A percentile compares a stretch with the other conserved stretches of the same genome.
These are phyloP conservation scores for Lunularia cruciata DNA, from an alignment of 225 moss, liverwort and hornwort species.

Conservation along the genomic window DNA sequence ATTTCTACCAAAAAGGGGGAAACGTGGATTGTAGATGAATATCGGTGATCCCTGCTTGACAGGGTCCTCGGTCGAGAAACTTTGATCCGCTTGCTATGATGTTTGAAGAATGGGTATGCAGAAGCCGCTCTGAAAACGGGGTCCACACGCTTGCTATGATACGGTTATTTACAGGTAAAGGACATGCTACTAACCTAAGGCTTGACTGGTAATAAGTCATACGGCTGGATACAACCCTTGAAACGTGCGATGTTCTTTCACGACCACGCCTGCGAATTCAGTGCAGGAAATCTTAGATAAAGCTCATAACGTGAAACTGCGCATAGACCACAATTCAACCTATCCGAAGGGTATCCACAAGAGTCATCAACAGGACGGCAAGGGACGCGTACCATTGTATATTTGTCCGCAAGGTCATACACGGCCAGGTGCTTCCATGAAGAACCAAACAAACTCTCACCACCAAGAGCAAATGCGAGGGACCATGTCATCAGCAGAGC, in stretches of 20 bases:
- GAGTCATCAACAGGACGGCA: background rate
- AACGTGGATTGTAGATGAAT: background rate
- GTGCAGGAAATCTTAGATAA: background rate
- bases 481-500: slow-evolving; percentile 68
- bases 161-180: slow-evolving; percentile 6
- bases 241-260: no score
- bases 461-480: slow-evolving; percentile 70
- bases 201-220: no score
- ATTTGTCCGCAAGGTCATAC: slow-evolving; percentile 83
- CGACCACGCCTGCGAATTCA: background rate
- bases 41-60: background rate
- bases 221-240: no score
- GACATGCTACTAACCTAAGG: no score
- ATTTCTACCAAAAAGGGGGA: background rate
- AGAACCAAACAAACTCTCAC: slow-evolving; percentile 59
- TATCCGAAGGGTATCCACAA: no score
- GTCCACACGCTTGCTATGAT: background rate
- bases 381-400: slow-evolving; percentile 40
- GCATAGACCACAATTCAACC: no score
- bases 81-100: no score
- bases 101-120: no score
- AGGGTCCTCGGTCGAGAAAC: background rate
- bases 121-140: background rate
- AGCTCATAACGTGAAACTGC: background rate
- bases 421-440: slow-evolving; percentile 66